Evolutionary conservation across 2,329 filamentous ascomycete genomes (phyloP), one percentile per base, ranked within the genome.

Genomic region (Fusarium solani-melongenae): DNA sequence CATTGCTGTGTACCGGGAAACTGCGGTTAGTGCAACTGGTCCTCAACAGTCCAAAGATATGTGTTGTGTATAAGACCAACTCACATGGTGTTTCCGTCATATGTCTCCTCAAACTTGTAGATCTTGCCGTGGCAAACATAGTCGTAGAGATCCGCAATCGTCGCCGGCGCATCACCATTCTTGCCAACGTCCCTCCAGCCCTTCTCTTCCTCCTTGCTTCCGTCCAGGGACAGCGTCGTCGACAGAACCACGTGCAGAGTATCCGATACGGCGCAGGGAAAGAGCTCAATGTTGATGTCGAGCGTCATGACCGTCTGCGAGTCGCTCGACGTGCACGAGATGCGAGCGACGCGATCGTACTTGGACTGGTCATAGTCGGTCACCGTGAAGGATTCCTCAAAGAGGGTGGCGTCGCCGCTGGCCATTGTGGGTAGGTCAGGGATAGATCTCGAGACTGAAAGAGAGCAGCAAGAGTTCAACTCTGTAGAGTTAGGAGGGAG

Each of bases 281-380:
- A 98, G 9, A 99, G 90, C 84, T 99, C 96, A 66, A 91, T 93
- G 87, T 98, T 98, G 84, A 98, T 91, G 85, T 99, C 96, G 69
- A 99, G 93, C 7, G 91, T 92, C 86, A 98, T 92, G 73, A 90
- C 88, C 33, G 93, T 94, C 73, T 90, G 88, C 77, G 89, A 90
- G 84, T 97, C 94, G 76, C 89, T 87, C 27, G 93, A 96, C 60
- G 89, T 93, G 80, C 91, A 95, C 64, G 87, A 90, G 80, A 98
- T 90, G 77, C 96, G 96, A 64, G 94, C 93, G 29, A 98, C 96
- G 74, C 96, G 94, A 86, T 98, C 96, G 85, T 99, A 99, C 85
- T 98, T 98, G 79, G 92, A 90, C 79, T 92, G 89, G 86, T 98
- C 93, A 82, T 94, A 87, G 64, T 89, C 85, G 76, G 91, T 96